Conservation (phyloP, 148 eudicot species). For the Simmondsia chinensis region DNA sequence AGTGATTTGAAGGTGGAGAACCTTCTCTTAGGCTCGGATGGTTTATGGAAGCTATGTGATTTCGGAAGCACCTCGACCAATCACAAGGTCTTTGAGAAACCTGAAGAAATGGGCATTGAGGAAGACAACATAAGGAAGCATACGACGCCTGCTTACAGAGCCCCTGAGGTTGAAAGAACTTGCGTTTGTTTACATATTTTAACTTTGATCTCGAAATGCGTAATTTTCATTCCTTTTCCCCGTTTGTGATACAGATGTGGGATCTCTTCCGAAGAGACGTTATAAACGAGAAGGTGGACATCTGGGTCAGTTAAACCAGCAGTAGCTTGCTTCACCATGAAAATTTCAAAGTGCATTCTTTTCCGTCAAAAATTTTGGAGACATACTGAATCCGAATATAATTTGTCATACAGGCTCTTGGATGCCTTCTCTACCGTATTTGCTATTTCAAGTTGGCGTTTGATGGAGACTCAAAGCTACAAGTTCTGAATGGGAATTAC, state of each 20-base stretch:
- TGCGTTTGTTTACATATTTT: conserved; percentile 7
- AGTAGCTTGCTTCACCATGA: neutral
- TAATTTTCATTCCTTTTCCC: conserved; percentile 20
- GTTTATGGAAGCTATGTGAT: conserved; percentile 94
- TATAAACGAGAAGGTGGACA: conserved; percentile 94
- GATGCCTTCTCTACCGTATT: conserved; percentile 90
- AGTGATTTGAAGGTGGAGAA: conserved; percentile 99
- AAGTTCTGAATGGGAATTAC: conserved; percentile 88
- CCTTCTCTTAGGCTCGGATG: conserved; percentile 81
- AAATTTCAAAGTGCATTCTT: neutral
- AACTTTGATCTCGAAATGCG: neutral
- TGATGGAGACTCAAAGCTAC: conserved; percentile 99
- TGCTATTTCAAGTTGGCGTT: conserved; percentile 95
- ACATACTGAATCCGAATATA: conserved; percentile 1
- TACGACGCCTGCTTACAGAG: conserved; percentile 97
- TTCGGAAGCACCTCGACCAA: conserved; percentile 94
- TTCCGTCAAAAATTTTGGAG: neutral
- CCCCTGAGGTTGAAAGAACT: conserved; percentile 79
- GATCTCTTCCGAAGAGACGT: conserved; percentile 77
- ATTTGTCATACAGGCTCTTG: conserved; percentile 63
- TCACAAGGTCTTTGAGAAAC: conserved; percentile 87
- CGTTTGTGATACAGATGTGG: conserved; percentile 87
- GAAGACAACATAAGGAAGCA: conserved; percentile 97
- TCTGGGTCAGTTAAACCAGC: conserved; percentile 68
- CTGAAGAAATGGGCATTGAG: conserved; percentile 99